Percentiles rank a stretch among this genome's conserved stretches.
These are phyloP conservation scores for Chlorella sp. DNA, from an alignment of 139 green algal genomes.

Conservation along the genomic window DNA sequence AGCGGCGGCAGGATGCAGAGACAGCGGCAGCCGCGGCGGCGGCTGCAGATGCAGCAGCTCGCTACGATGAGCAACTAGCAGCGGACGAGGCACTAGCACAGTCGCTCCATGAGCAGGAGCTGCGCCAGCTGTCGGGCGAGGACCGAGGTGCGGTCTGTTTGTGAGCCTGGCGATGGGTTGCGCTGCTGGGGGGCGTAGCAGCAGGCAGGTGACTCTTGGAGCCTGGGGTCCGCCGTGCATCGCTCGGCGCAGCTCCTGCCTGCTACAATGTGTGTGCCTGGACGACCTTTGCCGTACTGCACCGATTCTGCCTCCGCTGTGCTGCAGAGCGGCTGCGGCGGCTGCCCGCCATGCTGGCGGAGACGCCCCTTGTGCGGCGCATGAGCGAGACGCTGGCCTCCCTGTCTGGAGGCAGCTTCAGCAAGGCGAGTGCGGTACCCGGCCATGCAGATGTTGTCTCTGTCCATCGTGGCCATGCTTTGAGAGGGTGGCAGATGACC, in stretches of 20 bases:
- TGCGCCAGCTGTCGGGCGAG: background rate
- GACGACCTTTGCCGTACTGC: too few relatives aligned
- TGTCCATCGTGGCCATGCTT: too few relatives aligned
- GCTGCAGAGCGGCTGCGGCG: conserved; percentile 1
- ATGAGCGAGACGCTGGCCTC: background rate
- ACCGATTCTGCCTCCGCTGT: too few relatives aligned
- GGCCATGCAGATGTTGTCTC: too few relatives aligned
- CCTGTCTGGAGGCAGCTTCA: background rate
- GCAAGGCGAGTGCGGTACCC: conserved; percentile 23
- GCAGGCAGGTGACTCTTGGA: too few relatives aligned
- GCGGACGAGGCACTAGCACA: background rate
- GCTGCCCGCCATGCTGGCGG: background rate
- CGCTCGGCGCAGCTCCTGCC: too few relatives aligned
- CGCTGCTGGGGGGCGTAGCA: too few relatives aligned
- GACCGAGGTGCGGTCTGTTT: background rate
- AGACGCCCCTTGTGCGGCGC: conserved; percentile 18
- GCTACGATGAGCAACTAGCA: conserved; percentile 11
- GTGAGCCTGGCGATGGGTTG: too few relatives aligned
- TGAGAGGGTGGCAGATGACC: too few relatives aligned
- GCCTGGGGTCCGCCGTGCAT: too few relatives aligned
- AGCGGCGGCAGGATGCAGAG: background rate
- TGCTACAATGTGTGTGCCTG: too few relatives aligned
- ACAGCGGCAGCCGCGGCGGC: background rate
- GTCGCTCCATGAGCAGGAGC: conserved; percentile 16
- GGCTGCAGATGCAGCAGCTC: background rate